A percentile compares a stretch with the other conserved stretches of the same genome.
phyloP scores from a whole-genome alignment of 306 rosid genomes.

The Castanea sativa region DNA sequence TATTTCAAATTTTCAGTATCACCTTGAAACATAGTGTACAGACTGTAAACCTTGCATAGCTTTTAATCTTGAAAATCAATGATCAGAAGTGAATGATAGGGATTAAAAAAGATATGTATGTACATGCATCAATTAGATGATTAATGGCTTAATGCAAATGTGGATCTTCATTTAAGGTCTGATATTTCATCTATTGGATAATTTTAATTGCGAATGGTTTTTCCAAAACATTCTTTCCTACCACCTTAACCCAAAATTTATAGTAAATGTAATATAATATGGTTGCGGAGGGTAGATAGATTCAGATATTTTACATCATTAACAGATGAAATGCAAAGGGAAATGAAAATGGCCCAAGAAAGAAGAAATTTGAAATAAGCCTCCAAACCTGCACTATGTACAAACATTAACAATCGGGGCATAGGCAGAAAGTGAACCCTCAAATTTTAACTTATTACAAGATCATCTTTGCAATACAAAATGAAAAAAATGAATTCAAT shows the following conservation, averaged over 20 bases:
- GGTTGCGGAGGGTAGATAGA: background rate
- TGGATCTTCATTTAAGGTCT: background rate
- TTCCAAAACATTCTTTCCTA: background rate
- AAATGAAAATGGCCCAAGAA: constrained; percentile 68
- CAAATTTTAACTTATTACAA: too few relatives aligned
- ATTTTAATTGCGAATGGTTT: too few relatives aligned
- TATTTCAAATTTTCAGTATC: background rate
- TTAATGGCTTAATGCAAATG: background rate
- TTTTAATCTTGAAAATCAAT: background rate
- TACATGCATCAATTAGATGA: background rate
- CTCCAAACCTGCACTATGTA: constrained; percentile 54
- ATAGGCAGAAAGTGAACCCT: background rate
- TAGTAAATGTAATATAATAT: background rate
- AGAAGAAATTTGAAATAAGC: constrained; percentile 67
- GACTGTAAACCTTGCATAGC: background rate
- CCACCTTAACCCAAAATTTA: background rate
- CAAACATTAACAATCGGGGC: constrained; percentile 12
- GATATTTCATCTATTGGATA: background rate
- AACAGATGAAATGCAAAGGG: constrained; percentile 51
- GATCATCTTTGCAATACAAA: background rate
- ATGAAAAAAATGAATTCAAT: background rate
- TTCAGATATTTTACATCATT: constrained; percentile 44
- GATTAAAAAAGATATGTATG: background rate
- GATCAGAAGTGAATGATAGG: background rate
- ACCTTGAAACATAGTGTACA: background rate